A percentile compares a stretch with the other conserved stretches of the same genome.
phyloP scores from a whole-genome alignment of 345 rosid genomes.

The Arabidopsis arenosa region DNA sequence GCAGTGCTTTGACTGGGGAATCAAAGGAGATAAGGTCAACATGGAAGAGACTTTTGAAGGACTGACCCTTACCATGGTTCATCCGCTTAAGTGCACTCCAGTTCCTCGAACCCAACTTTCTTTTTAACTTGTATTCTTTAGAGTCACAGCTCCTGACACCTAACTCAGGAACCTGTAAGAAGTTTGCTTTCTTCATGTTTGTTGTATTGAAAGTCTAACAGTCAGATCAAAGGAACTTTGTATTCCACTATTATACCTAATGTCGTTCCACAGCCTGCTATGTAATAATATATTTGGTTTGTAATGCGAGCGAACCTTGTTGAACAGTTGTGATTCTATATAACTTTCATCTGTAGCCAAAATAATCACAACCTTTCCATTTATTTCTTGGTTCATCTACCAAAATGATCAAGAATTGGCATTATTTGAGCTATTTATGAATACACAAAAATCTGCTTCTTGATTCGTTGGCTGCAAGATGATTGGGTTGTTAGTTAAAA shows the following conservation, averaged over 20 bases:
- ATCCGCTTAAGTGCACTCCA: constrained; percentile 1
- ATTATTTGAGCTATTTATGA: neutral
- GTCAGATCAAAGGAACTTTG: neutral
- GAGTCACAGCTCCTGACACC: neutral
- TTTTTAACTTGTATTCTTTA: neutral
- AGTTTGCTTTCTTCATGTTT: neutral
- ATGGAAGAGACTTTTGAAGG: constrained; percentile 14
- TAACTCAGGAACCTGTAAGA: neutral
- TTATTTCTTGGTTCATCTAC: too few species aligned
- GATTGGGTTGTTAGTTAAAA: too few species aligned
- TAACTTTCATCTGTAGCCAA: neutral
- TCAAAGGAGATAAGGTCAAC: constrained; percentile 8
- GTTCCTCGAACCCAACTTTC: neutral
- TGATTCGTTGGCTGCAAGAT: neutral
- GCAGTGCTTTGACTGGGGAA: constrained; percentile 18
- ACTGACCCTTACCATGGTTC: constrained; percentile 1
- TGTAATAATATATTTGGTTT: too few species aligned
- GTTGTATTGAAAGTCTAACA: neutral
- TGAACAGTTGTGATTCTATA: neutral
- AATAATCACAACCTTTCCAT: too few species aligned
- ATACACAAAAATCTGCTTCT: neutral
- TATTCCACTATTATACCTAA: neutral
- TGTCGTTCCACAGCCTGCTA: too few species aligned
- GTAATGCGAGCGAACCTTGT: neutral
- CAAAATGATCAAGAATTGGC: neutral